Evolutionary conservation across 2,329 filamentous ascomycete species (phyloP).

Genomic region (Aspergillus udagawae): DNA sequence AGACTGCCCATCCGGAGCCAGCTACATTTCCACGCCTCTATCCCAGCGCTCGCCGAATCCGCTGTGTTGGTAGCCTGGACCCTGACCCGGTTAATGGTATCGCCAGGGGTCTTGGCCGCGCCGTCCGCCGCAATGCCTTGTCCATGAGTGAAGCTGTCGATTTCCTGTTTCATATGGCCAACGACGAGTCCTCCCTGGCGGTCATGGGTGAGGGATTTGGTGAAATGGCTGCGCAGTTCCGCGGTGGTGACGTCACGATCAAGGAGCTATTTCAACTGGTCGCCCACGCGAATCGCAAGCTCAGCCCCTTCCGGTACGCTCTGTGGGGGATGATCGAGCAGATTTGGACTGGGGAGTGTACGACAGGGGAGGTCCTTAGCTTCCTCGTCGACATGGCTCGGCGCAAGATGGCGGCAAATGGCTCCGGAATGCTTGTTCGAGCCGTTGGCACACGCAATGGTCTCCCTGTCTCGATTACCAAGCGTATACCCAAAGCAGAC

Average conservation of each 20-base stretch:
- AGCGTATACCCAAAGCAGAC: slow-evolving; percentile 1
- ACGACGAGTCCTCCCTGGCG: too few species aligned
- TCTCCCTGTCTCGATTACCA: slow-evolving; percentile 1
- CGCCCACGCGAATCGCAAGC: too few species aligned
- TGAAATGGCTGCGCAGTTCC: too few species aligned
- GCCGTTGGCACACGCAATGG: slow-evolving; percentile 4
- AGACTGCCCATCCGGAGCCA: slow-evolving; percentile 16
- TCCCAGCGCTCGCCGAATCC: slow-evolving; percentile 1
- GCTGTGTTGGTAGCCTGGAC: slow-evolving; percentile 7
- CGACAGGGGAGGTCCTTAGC: slow-evolving; percentile 5
- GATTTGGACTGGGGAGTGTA: slow-evolving; percentile 10
- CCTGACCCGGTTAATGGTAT: slow-evolving; percentile 12
- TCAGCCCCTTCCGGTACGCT: too few species aligned
- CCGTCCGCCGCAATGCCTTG: slow-evolving; percentile 9
- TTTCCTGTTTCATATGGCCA: too few species aligned
- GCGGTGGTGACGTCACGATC: too few species aligned
- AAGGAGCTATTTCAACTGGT: too few species aligned
- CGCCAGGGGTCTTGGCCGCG: slow-evolving; percentile 12
- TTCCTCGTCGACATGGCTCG: slow-evolving; percentile 9
- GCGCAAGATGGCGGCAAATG: slow-evolving; percentile 1
- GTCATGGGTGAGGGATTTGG: too few species aligned
- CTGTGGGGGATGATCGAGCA: too few species aligned
- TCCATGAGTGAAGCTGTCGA: neutral
- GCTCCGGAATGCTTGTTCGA: neutral
- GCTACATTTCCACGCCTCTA: slow-evolving; percentile 12